These are phyloP conservation scores for Oenanthe sinensis DNA, from an alignment of 129 eudicot genomes.

Conservation along the genomic window DNA sequence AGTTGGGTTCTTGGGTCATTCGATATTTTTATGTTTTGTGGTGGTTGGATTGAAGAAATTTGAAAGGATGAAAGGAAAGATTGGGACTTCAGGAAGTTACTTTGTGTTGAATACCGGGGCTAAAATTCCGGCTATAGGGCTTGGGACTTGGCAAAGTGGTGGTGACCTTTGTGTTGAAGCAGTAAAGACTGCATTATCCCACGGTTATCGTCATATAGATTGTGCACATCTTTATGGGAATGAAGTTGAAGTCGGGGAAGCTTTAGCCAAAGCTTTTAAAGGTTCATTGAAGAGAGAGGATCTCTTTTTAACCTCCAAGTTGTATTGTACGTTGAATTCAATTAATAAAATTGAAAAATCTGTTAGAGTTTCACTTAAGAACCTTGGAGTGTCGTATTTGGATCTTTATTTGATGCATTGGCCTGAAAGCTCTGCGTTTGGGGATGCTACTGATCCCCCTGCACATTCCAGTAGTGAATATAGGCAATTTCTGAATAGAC, in stretches of 20 bases:
- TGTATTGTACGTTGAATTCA: slow-evolving; percentile 56
- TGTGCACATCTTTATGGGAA: slow-evolving; percentile 58
- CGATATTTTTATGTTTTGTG: not conserved
- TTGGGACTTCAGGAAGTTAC: slow-evolving; percentile 38
- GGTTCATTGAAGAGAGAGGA: slow-evolving; percentile 54
- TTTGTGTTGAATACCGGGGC: slow-evolving; percentile 49
- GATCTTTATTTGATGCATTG: slow-evolving; percentile 66
- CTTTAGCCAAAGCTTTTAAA: slow-evolving; percentile 33
- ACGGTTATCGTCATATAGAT: slow-evolving; percentile 52
- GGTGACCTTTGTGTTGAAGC: slow-evolving; percentile 52
- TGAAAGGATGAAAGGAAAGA: slow-evolving; percentile 39
- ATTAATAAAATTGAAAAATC: slow-evolving; percentile 49
- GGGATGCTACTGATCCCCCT: slow-evolving; percentile 64
- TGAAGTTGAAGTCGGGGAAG: slow-evolving; percentile 56
- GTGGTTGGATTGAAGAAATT: slow-evolving; percentile 7
- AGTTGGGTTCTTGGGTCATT: not conserved
- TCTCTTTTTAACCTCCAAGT: slow-evolving; percentile 42
- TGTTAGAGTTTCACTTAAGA: slow-evolving; percentile 52
- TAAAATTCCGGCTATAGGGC: slow-evolving; percentile 54
- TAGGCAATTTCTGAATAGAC: slow-evolving; percentile 42
- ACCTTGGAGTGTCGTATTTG: slow-evolving; percentile 46
- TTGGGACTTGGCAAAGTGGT: slow-evolving; percentile 66
- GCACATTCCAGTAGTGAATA: slow-evolving; percentile 41
- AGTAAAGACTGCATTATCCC: slow-evolving; percentile 46
- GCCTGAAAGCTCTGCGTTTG: slow-evolving; percentile 55